Evolutionary conservation across 495 filamentous ascomycete genomes (phyloP).

Genomic region (Penicillium samsonianum): DNA sequence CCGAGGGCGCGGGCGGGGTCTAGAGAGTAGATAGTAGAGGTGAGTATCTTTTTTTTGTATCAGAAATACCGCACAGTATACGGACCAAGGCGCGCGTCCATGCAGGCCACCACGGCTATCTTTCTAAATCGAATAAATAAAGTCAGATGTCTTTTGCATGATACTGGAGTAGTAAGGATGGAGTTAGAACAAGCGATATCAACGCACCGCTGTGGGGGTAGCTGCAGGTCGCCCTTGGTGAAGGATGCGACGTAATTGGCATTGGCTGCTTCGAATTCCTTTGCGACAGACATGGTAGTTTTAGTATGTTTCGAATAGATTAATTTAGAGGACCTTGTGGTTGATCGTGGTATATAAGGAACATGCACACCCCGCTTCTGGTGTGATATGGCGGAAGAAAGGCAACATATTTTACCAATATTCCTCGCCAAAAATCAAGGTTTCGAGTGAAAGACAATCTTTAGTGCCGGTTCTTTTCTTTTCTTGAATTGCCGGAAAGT

Average conservation of each 20-base stretch:
- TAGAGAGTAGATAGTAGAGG: background rate
- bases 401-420: background rate
- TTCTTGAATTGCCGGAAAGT: too few species aligned
- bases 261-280: conserved; percentile 51
- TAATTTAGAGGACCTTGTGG: conserved; percentile 12
- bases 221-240: conserved; percentile 62
- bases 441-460: too few species aligned
- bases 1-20: conserved; percentile 70
- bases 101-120: conserved; percentile 65
- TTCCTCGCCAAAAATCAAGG: too few species aligned
- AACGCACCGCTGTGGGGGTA: conserved; percentile 65
- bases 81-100: conserved; percentile 73
- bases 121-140: conserved; percentile 29
- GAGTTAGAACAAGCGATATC: conserved; percentile 30
- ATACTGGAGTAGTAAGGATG: background rate
- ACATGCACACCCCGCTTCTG: conserved; percentile 17
- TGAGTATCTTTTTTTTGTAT: background rate
- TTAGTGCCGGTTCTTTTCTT: too few species aligned
- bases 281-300: conserved; percentile 35
- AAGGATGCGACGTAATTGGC: conserved; percentile 62
- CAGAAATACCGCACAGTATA: background rate
- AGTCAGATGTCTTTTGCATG: background rate
- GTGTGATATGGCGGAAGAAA: conserved; percentile 13
- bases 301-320: background rate
- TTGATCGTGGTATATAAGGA: conserved; percentile 9